These are phyloP conservation scores for Rossbeevera mucosa DNA, from an alignment of 768 basidiomycete species.

Conservation along the genomic window DNA sequence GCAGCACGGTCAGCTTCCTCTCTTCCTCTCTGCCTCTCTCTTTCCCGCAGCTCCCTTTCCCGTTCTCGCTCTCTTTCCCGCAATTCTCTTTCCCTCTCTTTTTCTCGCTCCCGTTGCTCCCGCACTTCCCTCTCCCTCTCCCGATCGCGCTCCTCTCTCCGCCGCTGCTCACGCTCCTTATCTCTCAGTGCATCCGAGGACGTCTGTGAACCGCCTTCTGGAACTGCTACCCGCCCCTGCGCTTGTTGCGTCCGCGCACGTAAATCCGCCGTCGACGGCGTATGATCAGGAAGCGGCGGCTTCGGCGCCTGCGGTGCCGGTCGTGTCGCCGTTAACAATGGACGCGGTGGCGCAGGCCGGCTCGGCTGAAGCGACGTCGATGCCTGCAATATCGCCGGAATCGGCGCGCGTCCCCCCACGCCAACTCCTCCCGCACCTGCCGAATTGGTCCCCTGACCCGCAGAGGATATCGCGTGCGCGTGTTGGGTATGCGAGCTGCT, in stretches of 20 bases:
- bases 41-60: slow-evolving; percentile 22
- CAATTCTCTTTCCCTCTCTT: slow-evolving; percentile 34
- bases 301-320: slow-evolving; percentile 51
- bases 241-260: slow-evolving; percentile 61
- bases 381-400: slow-evolving; percentile 23
- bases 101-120: neutral
- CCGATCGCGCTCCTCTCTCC: slow-evolving; percentile 31
- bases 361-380: slow-evolving; percentile 47
- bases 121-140: slow-evolving; percentile 17
- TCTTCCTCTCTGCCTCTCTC: slow-evolving; percentile 21
- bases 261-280: slow-evolving; percentile 62
- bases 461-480: slow-evolving; percentile 38
- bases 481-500: slow-evolving; percentile 45
- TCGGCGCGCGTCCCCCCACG: slow-evolving; percentile 21
- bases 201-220: slow-evolving; percentile 33
- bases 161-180: slow-evolving; percentile 35
- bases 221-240: slow-evolving; percentile 50
- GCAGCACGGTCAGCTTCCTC: slow-evolving; percentile 31
- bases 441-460: slow-evolving; percentile 19
- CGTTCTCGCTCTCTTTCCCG: slow-evolving; percentile 26
- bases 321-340: slow-evolving; percentile 51
- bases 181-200: slow-evolving; percentile 37
- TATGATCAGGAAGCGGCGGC: slow-evolving; percentile 41
- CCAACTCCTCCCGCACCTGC: neutral
- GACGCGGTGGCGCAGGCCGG: slow-evolving; percentile 67